phyloP scores from a whole-genome alignment of 2,329 filamentous ascomycete genomes.

The Raffaelea albimanens region DNA sequence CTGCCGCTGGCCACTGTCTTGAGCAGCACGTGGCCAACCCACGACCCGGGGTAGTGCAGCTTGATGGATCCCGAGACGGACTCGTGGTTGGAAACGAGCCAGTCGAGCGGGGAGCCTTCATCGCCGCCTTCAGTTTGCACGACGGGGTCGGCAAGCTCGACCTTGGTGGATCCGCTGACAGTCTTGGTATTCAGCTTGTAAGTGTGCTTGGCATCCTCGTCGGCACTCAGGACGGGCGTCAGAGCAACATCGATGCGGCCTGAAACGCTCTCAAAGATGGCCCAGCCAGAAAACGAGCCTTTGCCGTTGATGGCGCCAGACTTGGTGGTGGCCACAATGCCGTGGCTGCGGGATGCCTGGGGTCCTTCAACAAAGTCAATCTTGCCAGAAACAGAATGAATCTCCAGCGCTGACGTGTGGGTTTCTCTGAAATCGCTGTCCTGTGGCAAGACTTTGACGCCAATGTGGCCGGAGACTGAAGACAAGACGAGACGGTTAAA shows the following conservation, averaged over 20 bases:
- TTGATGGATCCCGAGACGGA: slow-evolving; percentile 33
- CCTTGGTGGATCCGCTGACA: slow-evolving; percentile 30
- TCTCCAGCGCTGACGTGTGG: slow-evolving; percentile 27
- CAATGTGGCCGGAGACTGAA: neutral
- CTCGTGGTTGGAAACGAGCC: slow-evolving; percentile 30
- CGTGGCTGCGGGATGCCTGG: slow-evolving; percentile 30
- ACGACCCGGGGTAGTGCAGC: slow-evolving; percentile 36
- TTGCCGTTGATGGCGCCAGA: slow-evolving; percentile 33
- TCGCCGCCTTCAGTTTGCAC: too few species aligned
- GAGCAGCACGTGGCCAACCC: slow-evolving; percentile 36
- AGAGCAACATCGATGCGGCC: slow-evolving; percentile 31
- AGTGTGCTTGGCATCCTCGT: too few species aligned
- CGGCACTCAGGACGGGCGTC: too few species aligned
- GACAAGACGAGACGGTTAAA: too few species aligned
- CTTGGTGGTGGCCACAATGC: slow-evolving; percentile 32
- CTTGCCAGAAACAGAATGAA: slow-evolving; percentile 33
- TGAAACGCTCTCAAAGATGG: slow-evolving; percentile 28
- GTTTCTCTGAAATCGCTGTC: slow-evolving; percentile 25
- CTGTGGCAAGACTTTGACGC: slow-evolving; percentile 8
- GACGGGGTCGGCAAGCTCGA: slow-evolving; percentile 33
- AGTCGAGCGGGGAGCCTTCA: slow-evolving; percentile 20
- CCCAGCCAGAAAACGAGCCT: slow-evolving; percentile 28
- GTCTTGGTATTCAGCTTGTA: too few species aligned
- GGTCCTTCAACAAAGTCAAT: slow-evolving; percentile 22
- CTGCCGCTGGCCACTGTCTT: slow-evolving; percentile 27